Base-by-base conservation (phyloP, 371 early-diverging fungal genomes). In the Batrachochytrium dendrobatidis region DNA sequence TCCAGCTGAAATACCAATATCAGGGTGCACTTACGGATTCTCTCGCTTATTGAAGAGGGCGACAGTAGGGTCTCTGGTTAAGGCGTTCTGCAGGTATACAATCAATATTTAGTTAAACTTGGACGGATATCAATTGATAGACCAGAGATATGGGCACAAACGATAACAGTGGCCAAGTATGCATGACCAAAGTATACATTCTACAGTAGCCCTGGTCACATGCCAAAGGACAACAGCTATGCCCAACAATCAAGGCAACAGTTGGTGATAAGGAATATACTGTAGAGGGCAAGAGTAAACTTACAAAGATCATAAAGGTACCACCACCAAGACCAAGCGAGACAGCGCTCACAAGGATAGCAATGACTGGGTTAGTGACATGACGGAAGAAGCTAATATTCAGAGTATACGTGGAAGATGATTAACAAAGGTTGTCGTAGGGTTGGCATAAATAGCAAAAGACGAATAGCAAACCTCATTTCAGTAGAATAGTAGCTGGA, bases 21-120 rank as follows among this genome's bases (percentile, higher is more conserved):
- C 15, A 39, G 20, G 39, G 39, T 39, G 20, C 39, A 39, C 39
- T 39, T 59, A 59, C 17, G 60, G 60, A 34, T 59, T 59, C 1
- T 55, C 34, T 12, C 43, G 35, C 53, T 59, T 59, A 54, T 59
- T 59, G 53, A n/a, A 18, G 24, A 51, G 15, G 53, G 45, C 60
- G n/a, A 59, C 15, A 2, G 60, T 59, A 32, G 60, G 60, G 53
- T 59, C 60, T 25, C 7, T 52, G 5, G 20, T 12, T 7, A 52
- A 33, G 26, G 17, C 33, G 24, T 33, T 29, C 15, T 15, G 17
- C 15, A 52, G 5, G 5, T n/a, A 18, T 12, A 52, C 39, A 20
- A 39, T n/a, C n/a, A n/a, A n/a, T n/a, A n/a, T n/a, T n/a, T n/a
- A n/a, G n/a, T n/a, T n/a, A n/a, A n/a, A n/a, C n/a, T n/a, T n/a